Base-by-base conservation (phyloP, 2,329 filamentous ascomycete genomes). In the Ceratocystis eucalypticola region DNA sequence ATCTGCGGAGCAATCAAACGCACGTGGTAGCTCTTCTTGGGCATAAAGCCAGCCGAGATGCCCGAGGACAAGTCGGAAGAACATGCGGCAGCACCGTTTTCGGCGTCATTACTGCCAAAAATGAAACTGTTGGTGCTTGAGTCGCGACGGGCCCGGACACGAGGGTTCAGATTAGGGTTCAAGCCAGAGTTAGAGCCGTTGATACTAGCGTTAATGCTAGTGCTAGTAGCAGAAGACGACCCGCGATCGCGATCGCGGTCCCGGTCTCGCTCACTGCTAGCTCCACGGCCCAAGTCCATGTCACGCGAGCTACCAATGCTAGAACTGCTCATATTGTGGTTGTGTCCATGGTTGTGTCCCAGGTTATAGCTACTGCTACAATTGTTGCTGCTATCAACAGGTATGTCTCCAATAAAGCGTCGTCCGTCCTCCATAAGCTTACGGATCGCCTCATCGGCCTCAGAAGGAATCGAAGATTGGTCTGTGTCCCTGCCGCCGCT, bases 1-100 rank as follows among this genome's bases (percentile, higher is more conserved):
- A 99, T 96, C 74, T 99, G 94, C 15, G 94, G 94, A 5, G 93
- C 94, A 71, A 99, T 96, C 50, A 99, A 83, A 46, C 92, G 89
- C 69, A 99, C 84, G 72, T 97, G 91, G 74, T 96, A 99, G 71
- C 88, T 93, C 74, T 94, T 96, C 72, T 96, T 90, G 0, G 94
- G 85, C 12, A 87, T 87, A 72, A 96, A 99, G 67, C 96, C 92
- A 22, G 88, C 84, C 0, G 91, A 86, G 70, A 99, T 91, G 69
- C 92, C 88, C 45, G 88, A 82, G 2, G 83, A 84, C 22, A 89
- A 78, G 71, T 90, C 82, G 33, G 64, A 53, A 8, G 66, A 64
- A 30, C 66, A 67, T 22, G 66, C 44, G 1, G 66, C 69, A 84
- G 83, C 5, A 80, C 75, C 30, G 76, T 65, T 44, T 25, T 66